phyloP scores from a whole-genome alignment of 805 yeast species.

The Candida awuae region DNA sequence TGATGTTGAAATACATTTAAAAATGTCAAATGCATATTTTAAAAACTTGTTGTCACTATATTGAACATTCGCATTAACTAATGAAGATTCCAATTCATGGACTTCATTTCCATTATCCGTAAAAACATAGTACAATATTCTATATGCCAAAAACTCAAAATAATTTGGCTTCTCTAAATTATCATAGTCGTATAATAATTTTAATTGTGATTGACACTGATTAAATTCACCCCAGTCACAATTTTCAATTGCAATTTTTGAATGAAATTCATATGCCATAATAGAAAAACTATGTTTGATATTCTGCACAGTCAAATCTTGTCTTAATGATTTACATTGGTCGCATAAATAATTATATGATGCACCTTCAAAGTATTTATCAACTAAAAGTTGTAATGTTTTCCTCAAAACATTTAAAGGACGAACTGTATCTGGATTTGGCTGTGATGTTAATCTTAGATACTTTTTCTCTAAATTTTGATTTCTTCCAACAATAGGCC shows the following conservation, averaged over 20 bases:
- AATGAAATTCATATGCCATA: constrained; percentile 76
- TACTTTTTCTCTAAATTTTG: constrained; percentile 67
- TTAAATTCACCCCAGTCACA: constrained; percentile 89
- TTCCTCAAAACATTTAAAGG: constrained; percentile 56
- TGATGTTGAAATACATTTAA: constrained; percentile 28
- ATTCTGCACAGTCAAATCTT: constrained; percentile 88
- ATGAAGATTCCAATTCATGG: constrained; percentile 31
- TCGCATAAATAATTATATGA: constrained; percentile 74
- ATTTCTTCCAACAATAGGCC: constrained; percentile 52
- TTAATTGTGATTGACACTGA: constrained; percentile 83
- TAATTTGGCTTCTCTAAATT: constrained; percentile 27
- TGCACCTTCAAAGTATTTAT: constrained; percentile 42
- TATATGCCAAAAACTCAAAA: constrained; percentile 64
- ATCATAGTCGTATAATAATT: constrained; percentile 44
- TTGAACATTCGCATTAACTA: constrained; percentile 12
- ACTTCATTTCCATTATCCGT: constrained; percentile 60
- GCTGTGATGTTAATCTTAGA: constrained; percentile 81
- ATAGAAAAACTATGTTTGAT: constrained; percentile 72
- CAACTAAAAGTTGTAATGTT: constrained; percentile 46
- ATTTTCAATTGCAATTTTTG: constrained; percentile 75
- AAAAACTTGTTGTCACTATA: constrained; percentile 19
- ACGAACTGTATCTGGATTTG: constrained; percentile 76
- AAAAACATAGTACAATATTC: constrained; percentile 65
- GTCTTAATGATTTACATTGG: constrained; percentile 87
- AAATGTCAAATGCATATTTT: constrained; percentile 30